Percentiles rank a stretch among this genome's conserved stretches.
Conservation (phyloP, 2,329 filamentous ascomycete genomes). For the Zymoseptoria pseudotritici region DNA sequence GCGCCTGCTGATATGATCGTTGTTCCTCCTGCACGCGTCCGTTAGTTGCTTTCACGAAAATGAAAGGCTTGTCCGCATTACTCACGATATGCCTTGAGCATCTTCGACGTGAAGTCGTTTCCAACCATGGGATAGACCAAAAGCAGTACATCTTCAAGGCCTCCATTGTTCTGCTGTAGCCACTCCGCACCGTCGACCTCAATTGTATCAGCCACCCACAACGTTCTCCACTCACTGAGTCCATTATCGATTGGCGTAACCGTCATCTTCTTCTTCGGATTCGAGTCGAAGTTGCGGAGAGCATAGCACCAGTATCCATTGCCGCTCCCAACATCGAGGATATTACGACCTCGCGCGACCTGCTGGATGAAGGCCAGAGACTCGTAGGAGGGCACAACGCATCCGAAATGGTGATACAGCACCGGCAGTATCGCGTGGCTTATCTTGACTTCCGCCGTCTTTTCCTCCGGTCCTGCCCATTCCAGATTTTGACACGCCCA, state of each 20-base stretch:
- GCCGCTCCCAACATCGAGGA: constrained; percentile 63
- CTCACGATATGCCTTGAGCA: constrained; percentile 52
- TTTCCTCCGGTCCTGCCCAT: constrained; percentile 55
- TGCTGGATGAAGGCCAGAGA: constrained; percentile 53
- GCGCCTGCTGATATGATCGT: constrained; percentile 66
- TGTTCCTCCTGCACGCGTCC: constrained; percentile 40
- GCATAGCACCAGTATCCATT: constrained; percentile 72
- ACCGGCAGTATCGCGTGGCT: constrained; percentile 64
- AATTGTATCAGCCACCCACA: constrained; percentile 63
- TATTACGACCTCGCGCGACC: constrained; percentile 43
- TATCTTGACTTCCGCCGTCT: constrained; percentile 46
- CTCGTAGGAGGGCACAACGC: constrained; percentile 62
- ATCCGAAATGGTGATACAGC: constrained; percentile 74
- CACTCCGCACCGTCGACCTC: constrained; percentile 54
- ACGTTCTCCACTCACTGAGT: constrained; percentile 59
- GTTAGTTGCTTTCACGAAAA: neutral
- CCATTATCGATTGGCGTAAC: constrained; percentile 60
- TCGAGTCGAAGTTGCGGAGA: constrained; percentile 51
- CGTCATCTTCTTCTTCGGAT: constrained; percentile 32
- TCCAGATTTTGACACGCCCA: constrained; percentile 58
- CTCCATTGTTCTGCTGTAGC: constrained; percentile 44
- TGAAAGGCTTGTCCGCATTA: constrained; percentile 1
- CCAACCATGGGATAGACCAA: constrained; percentile 68
- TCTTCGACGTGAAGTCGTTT: constrained; percentile 55
- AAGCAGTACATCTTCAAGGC: constrained; percentile 53